Evolutionary conservation across 202 grass and related monocot species (phyloP).

Genomic region (Panicum hallii): DNA sequence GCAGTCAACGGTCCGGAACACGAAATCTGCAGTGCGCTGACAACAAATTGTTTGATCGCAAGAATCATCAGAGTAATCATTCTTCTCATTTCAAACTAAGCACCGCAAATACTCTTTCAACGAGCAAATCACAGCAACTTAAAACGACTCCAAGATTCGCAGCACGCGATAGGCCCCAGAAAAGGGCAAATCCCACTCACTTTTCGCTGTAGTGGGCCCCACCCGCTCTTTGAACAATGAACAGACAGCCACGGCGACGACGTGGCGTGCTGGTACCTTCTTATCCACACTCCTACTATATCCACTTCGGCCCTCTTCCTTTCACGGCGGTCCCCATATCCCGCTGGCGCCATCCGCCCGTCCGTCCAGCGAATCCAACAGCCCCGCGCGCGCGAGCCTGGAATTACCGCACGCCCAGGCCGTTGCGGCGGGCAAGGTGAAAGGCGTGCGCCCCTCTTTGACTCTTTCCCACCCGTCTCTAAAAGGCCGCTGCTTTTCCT

Average conservation of each 20-base stretch:
- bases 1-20: too few relatives aligned
- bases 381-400: accelerated
- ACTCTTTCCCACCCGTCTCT: background rate
- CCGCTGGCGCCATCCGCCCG: background rate
- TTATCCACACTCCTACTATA: conserved; percentile 56
- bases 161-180: too few relatives aligned
- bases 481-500: conserved; percentile 18
- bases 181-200: background rate
- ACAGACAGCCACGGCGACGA: background rate
- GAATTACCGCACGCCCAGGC: conserved; percentile 32
- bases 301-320: conserved; percentile 31
- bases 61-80: too few relatives aligned
- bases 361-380: background rate
- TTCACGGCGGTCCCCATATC: background rate
- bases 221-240: background rate
- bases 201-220: background rate
- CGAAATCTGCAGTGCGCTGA: too few relatives aligned
- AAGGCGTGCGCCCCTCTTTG: background rate
- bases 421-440: background rate
- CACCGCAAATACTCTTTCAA: too few relatives aligned
- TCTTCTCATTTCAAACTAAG: too few relatives aligned
- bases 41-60: too few relatives aligned
- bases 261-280: background rate
- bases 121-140: too few relatives aligned
- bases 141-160: too few relatives aligned